Percentiles rank a stretch among this genome's conserved stretches.
Evolutionary conservation across 805 yeast genomes (phyloP).

Genomic region (Saturnispora sekii): DNA sequence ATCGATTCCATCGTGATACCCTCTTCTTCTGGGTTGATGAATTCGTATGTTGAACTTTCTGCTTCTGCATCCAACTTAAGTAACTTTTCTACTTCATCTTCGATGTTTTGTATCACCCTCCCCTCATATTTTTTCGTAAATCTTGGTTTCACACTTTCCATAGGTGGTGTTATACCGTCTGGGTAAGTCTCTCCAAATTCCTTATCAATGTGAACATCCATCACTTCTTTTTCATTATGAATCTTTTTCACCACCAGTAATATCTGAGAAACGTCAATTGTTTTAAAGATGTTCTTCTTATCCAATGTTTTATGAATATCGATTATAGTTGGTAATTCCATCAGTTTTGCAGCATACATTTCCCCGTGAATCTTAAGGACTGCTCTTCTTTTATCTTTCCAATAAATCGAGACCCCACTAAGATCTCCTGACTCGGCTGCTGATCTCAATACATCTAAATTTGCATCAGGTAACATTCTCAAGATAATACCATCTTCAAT

Average conservation of each 20-base stretch:
- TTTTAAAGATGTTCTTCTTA: conserved; percentile 77
- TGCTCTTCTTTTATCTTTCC: conserved; percentile 78
- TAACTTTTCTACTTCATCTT: conserved; percentile 67
- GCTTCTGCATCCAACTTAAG: conserved; percentile 74
- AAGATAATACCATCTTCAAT: conserved; percentile 79
- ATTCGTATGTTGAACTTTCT: conserved; percentile 67
- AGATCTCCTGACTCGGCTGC: conserved; percentile 73
- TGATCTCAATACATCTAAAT: conserved; percentile 61
- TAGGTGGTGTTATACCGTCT: conserved; percentile 82
- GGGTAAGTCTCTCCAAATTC: conserved; percentile 37
- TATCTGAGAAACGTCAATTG: conserved; percentile 80
- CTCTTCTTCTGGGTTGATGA: conserved; percentile 37
- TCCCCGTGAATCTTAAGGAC: conserved; percentile 60
- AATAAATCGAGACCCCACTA: conserved; percentile 61
- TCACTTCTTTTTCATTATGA: conserved; percentile 35
- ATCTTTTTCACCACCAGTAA: conserved; percentile 57
- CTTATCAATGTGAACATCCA: conserved; percentile 33
- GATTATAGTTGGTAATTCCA: conserved; percentile 82
- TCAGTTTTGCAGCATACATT: conserved; percentile 70
- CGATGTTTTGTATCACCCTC: conserved; percentile 66
- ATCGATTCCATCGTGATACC: conserved; percentile 27
- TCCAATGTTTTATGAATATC: conserved; percentile 88
- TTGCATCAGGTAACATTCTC: conserved; percentile 59
- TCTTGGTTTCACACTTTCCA: conserved; percentile 60
- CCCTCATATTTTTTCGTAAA: conserved; percentile 64